phyloP scores from a whole-genome alignment of 257 asterid species.

The Solanum appendiculatum region DNA sequence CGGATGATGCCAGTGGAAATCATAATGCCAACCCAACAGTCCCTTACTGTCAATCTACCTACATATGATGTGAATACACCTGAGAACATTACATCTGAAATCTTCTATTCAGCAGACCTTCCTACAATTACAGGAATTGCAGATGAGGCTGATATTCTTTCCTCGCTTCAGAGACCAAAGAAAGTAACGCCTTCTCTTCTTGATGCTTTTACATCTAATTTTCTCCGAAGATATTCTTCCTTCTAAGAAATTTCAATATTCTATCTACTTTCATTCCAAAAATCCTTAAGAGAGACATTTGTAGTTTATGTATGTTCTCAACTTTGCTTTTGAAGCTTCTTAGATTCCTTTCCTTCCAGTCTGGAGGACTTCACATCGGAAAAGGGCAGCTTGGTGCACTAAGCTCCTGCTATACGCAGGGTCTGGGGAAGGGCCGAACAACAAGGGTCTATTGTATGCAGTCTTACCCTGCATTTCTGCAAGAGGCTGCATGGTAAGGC shows the following conservation, averaged over 20 bases:
- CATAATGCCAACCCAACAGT: conserved; percentile 86
- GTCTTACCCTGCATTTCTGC: not conserved
- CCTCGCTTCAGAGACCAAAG: conserved; percentile 96
- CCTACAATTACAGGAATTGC: conserved; percentile 87
- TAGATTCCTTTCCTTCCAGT: not conserved
- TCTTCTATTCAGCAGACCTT: conserved; percentile 53
- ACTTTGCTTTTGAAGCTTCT: not conserved
- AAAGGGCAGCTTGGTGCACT: not conserved
- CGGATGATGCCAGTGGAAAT: conserved; percentile 95
- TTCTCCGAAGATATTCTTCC: not conserved
- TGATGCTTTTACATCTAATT: not conserved
- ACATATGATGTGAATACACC: conserved; percentile 35
- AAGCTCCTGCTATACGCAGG: not conserved
- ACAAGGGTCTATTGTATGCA: not conserved
- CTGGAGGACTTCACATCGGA: not conserved
- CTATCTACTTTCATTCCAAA: not conserved
- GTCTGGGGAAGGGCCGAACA: not conserved
- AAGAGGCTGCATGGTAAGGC: not conserved
- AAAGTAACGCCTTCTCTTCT: conserved; percentile 45
- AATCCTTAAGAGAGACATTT: not conserved
- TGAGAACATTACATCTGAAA: conserved; percentile 50
- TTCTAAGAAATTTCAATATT: not conserved
- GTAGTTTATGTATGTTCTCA: not conserved
- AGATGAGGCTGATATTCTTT: conserved; percentile 95
- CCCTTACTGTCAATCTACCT: conserved; percentile 82